Evolutionary conservation across 441 rosid genomes (phyloP).

Genomic region (Populus tomentosa): DNA sequence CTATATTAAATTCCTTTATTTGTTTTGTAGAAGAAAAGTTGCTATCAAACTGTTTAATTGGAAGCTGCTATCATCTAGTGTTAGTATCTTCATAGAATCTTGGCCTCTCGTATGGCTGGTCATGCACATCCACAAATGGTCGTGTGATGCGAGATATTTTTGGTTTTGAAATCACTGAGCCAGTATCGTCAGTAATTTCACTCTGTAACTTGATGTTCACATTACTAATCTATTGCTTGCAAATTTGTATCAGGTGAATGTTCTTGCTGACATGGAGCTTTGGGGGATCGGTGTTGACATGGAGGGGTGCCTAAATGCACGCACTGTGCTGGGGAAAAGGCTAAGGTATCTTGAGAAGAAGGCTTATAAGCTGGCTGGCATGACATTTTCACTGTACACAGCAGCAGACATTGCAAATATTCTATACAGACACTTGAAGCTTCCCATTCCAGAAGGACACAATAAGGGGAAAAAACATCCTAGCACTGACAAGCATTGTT

Average conservation of each 20-base stretch:
- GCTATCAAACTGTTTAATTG: not conserved
- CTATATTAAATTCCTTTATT: not conserved
- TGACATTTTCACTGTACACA: constrained; percentile 70
- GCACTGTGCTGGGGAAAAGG: constrained; percentile 66
- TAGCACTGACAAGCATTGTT: constrained; percentile 52
- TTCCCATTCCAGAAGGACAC: constrained; percentile 63
- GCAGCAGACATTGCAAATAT: constrained; percentile 96
- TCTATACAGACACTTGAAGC: constrained; percentile 75
- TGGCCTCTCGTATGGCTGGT: not conserved
- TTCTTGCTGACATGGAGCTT: constrained; percentile 96
- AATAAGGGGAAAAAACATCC: constrained; percentile 72
- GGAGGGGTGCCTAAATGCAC: constrained; percentile 86
- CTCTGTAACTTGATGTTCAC: not conserved
- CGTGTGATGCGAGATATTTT: not conserved
- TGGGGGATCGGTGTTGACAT: constrained; percentile 96
- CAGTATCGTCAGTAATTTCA: not conserved
- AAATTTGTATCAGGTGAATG: constrained; percentile 59
- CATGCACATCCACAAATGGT: not conserved
- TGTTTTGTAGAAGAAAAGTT: not conserved
- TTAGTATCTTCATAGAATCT: not conserved
- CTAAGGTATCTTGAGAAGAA: constrained; percentile 78
- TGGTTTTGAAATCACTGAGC: constrained; percentile 9
- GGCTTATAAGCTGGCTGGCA: constrained; percentile 84
- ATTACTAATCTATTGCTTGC: constrained; percentile 15
- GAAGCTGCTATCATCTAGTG: not conserved